Conservation (phyloP, 2,329 filamentous ascomycete genomes). For the Pestalotiopsis sp. region DNA sequence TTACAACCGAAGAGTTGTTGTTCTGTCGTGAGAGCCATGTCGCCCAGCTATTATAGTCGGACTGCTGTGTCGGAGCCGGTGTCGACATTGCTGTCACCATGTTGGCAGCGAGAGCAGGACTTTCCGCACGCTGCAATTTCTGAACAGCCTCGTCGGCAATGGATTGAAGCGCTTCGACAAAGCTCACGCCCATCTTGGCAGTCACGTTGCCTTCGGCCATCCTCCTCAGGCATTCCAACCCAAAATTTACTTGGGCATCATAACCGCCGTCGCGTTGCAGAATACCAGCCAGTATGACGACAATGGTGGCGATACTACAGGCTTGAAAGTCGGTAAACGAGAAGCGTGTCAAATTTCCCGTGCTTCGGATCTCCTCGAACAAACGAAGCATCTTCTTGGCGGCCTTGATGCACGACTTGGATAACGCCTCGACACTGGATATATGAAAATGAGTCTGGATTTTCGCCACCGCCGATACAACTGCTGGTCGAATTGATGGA, state of each 20-base stretch:
- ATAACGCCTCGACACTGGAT: slow-evolving; percentile 17
- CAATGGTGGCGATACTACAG: slow-evolving; percentile 38
- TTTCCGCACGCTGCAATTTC: slow-evolving; percentile 12
- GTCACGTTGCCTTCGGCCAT: slow-evolving; percentile 35
- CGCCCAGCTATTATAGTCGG: slow-evolving; percentile 12
- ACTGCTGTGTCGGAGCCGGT: not conserved
- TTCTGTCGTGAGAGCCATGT: slow-evolving; percentile 8
- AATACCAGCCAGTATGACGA: slow-evolving; percentile 34
- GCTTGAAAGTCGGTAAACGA: slow-evolving; percentile 41
- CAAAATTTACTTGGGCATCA: slow-evolving; percentile 29
- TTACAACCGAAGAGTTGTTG: not conserved
- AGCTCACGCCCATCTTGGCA: slow-evolving; percentile 26
- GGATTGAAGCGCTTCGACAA: slow-evolving; percentile 27
- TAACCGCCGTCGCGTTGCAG: slow-evolving; percentile 34
- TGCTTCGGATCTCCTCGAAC: slow-evolving; percentile 29
- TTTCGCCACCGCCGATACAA: no score
- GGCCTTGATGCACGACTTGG: slow-evolving; percentile 30
- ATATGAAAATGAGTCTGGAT: not conserved
- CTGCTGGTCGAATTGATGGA: no score
- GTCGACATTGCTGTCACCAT: slow-evolving; percentile 13
- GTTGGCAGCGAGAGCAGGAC: no score
- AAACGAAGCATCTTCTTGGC: slow-evolving; percentile 32
- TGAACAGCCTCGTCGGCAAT: slow-evolving; percentile 26
- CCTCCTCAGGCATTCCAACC: slow-evolving; percentile 30
- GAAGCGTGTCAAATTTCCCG: slow-evolving; percentile 34